Evolutionary conservation across 2,329 filamentous ascomycete genomes (phyloP).

Genomic region (Gaeumannomyces tritici): DNA sequence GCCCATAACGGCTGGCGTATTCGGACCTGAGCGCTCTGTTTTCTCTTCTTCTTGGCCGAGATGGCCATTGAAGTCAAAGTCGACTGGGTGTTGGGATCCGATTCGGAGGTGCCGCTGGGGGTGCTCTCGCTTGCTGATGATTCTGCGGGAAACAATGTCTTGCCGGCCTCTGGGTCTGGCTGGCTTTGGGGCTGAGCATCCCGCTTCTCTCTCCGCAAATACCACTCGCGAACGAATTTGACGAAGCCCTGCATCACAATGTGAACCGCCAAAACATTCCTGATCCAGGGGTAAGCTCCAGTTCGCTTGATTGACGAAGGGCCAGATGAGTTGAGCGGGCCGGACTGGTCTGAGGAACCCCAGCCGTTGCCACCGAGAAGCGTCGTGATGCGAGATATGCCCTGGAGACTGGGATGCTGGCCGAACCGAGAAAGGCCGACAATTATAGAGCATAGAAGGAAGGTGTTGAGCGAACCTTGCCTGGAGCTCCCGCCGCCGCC

Average conservation of each 20-base stretch:
- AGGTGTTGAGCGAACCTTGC: slow-evolving; percentile 60
- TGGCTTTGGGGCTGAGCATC: slow-evolving; percentile 37
- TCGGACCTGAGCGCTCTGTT: slow-evolving; percentile 83
- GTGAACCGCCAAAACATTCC: slow-evolving; percentile 62
- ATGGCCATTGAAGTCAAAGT: slow-evolving; percentile 17
- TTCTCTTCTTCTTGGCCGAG: slow-evolving; percentile 73
- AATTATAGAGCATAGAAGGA: slow-evolving; percentile 61
- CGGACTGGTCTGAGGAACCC: slow-evolving; percentile 29
- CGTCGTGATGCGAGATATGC: slow-evolving; percentile 28
- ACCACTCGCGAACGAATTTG: slow-evolving; percentile 61
- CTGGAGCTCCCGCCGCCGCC: slow-evolving; percentile 65
- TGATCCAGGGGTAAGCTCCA: slow-evolving; percentile 54
- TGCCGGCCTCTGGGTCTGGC: slow-evolving; percentile 55
- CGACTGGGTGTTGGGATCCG: not conserved
- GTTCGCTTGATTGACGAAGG: slow-evolving; percentile 42
- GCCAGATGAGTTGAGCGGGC: slow-evolving; percentile 34
- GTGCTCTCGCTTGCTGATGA: slow-evolving; percentile 1
- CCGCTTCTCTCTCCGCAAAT: slow-evolving; percentile 49
- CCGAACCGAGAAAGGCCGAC: slow-evolving; percentile 48
- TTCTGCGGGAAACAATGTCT: slow-evolving; percentile 22
- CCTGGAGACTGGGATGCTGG: slow-evolving; percentile 31
- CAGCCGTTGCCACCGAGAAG: slow-evolving; percentile 18
- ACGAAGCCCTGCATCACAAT: slow-evolving; percentile 66
- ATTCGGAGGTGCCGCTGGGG: not conserved
- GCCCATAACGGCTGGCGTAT: slow-evolving; percentile 91